Base-by-base conservation (phyloP, 768 basidiomycete species). In the Pisolithus microcarpus region DNA sequence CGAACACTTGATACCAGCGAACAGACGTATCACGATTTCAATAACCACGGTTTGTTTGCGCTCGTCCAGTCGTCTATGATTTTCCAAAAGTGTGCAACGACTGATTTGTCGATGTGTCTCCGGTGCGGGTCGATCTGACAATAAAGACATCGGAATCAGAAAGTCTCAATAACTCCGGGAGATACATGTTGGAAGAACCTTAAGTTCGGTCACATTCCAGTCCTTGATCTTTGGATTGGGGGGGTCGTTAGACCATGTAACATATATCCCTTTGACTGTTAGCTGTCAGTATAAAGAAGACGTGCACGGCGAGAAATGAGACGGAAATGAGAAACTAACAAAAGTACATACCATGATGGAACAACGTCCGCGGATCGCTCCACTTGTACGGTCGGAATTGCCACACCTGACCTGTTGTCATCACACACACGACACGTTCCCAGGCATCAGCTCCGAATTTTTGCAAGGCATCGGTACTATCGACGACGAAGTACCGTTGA, bases 391-490 rank as follows among this genome's bases (percentile, higher is more conserved):
- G 87, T 51, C 85, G 76, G 70, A 99, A 99, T 65, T 99, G 96
- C 96, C 96, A 97, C 30, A 88, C 86, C 59, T 98, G 95, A 1
- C 96, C 96, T 0, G 96, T 99, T 8, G 96, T 98, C 82, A 96
- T 86, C 15, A 99, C 95, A 57, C 94, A 96, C 4, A 96, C 86
- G 5, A 99, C 96, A 36, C 95, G 80, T 50, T 97, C 93, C 94
- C 95, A 97, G 2, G 91, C 87, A 53, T 96, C 94, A 4, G 86
- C 75, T 5, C 87, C 88, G 56, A 99, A 93, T 69, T 97, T 97
- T 31, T 81, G 78, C 21, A 99, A 72, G 1, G 95, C 92, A 59
- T 99, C 95, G 0, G 89, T 87, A 19, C 86, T 85, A 66, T 99
- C 94, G 31, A 99, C 87, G 7, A 96, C 82, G 57, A 87, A 87